Base-by-base conservation (phyloP, 164 flowering plant species). In the Stephania japonica region DNA sequence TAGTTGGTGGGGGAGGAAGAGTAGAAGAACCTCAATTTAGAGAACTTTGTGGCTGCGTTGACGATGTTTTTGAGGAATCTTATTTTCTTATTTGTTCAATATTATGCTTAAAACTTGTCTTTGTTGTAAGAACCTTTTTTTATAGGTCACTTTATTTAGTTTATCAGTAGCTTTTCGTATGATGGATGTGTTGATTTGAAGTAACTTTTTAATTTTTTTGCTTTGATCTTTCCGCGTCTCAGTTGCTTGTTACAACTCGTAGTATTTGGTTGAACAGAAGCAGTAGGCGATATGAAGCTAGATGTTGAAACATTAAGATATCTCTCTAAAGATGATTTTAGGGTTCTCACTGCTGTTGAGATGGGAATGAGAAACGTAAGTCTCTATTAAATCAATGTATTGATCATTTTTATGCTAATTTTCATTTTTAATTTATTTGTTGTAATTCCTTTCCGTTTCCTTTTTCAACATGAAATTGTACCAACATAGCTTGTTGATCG, bases 271-370 rank as follows among this genome's bases (percentile, higher is more conserved):
- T 59, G 64, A 59, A 24, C 64, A 59, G 6, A 21, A 18, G 10
- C 42, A 32, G 11, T 1, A 18, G 12, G 16, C 68, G 69, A 0
- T 23, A 94, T 95, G 99, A 95, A 93, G 90, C 80, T 95, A 68
- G 86, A 91, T 67, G 98, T 95, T 2, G 41, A 95, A 23, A 93
- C 82, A 1, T 72, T 91, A 79, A 75, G 97, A 74, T 91, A 90
- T 72, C 91, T 95, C 10, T 86, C 96, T n/a, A 91, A 91, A 75
- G 99, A 95, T 76, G 99, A 95, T 77, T 95, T 95, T 71, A 84
- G 98, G 87, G 99, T 95, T 83, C 98, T 95, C 62, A 93, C 97
- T 0, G 92, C 99, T 25, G 97, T 95, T 18, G 99, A 95, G 77
- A 83, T 93, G 98, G 99, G 99, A 56, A 95, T 93, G 99, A 81